These are phyloP conservation scores for Saccharomycopsis schoenii DNA, from an alignment of 805 yeast species.

Conservation along the genomic window DNA sequence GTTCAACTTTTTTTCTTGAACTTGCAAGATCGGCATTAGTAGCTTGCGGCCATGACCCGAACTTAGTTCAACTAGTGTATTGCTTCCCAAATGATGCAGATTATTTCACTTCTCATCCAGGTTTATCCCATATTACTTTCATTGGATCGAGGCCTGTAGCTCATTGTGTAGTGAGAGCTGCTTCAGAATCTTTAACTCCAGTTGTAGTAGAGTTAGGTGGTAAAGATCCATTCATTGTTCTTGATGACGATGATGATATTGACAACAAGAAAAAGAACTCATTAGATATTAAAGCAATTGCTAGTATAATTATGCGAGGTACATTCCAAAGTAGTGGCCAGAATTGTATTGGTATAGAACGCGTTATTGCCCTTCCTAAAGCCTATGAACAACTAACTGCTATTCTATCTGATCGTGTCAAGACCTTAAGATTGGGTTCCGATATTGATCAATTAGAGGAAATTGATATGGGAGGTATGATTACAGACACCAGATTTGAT, in stretches of 20 bases:
- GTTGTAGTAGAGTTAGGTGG: constrained; percentile 96
- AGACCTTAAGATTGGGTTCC: constrained; percentile 67
- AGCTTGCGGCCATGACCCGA: constrained; percentile 66
- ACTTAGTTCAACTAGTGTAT: constrained; percentile 78
- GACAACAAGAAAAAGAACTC: constrained; percentile 18
- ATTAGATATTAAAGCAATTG: constrained; percentile 36
- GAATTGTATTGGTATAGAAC: constrained; percentile 94
- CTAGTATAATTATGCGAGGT: constrained; percentile 86
- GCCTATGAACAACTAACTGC: constrained; percentile 55
- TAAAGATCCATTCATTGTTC: constrained; percentile 80
- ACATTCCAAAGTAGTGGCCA: constrained; percentile 97
- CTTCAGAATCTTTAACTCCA: constrained; percentile 82
- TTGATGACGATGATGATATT: constrained; percentile 62
- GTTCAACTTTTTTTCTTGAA: constrained; percentile 67
- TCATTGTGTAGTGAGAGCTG: constrained; percentile 73
- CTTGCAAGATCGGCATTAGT: constrained; percentile 64
- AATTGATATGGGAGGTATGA: constrained; percentile 95
- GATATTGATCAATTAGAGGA: constrained; percentile 85
- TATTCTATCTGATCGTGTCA: constrained; percentile 48
- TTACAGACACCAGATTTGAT: constrained; percentile 65
- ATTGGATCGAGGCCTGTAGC: constrained; percentile 96
- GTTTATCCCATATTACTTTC: constrained; percentile 80
- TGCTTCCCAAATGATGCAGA: constrained; percentile 89
- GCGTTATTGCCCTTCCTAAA: constrained; percentile 72
- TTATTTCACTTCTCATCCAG: constrained; percentile 73